Evolutionary conservation across 495 filamentous ascomycete species (phyloP).

Genomic region (Daldinia childiae): DNA sequence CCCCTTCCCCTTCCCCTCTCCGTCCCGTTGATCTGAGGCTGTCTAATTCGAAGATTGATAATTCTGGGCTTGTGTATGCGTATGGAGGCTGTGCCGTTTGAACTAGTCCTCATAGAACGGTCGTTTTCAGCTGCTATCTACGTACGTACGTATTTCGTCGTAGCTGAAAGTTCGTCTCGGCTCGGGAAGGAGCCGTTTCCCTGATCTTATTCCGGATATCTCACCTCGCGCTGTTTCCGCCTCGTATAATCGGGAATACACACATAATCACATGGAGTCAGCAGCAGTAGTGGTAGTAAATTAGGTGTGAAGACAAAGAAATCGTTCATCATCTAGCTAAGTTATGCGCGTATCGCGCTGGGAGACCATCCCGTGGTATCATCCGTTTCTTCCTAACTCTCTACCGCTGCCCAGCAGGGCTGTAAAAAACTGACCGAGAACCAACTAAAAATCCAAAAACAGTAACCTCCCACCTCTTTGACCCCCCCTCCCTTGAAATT

Average conservation of each 20-base stretch:
- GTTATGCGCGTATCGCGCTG: slow-evolving; percentile 35
- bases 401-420: slow-evolving; percentile 45
- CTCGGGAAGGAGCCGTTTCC: slow-evolving; percentile 1
- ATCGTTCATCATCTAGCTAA: slow-evolving; percentile 39
- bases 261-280: not conserved
- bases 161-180: not conserved
- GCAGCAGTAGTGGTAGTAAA: not conserved
- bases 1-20: not conserved
- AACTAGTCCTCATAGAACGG: not conserved
- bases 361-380: slow-evolving; percentile 44
- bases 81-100: not conserved
- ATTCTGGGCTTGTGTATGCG: not conserved
- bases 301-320: slow-evolving; percentile 13
- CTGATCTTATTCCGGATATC: not conserved
- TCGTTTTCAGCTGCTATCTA: not conserved
- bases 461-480: slow-evolving; percentile 18
- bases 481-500: slow-evolving; percentile 7
- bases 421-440: slow-evolving; percentile 17
- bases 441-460: slow-evolving; percentile 9
- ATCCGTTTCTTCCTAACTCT: slow-evolving; percentile 23
- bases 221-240: not conserved
- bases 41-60: slow-evolving; percentile 22
- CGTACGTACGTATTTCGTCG: not conserved
- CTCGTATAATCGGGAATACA: not conserved
- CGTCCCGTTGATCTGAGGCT: not conserved